Evolutionary conservation across 2,329 filamentous ascomycete species (phyloP), one percentile per base, ranked within the genome.

Genomic region (Penicillium concentricum): DNA sequence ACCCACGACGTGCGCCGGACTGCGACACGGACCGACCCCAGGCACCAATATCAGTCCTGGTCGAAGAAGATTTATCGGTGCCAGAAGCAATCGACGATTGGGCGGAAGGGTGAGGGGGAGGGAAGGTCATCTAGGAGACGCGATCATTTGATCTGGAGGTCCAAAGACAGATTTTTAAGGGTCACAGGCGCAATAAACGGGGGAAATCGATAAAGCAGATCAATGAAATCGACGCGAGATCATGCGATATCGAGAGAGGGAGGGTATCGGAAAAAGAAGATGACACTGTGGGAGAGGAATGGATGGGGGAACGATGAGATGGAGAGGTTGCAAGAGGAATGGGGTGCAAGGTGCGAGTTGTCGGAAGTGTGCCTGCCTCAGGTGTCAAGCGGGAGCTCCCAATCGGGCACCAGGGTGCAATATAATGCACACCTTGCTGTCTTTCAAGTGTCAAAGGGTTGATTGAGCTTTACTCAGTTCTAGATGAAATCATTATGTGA

Each of bases 11-110:
- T 72, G 79, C 75, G 73, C 74, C 78, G 67, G 81, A 78, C 71
- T 81, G 80, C 71, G 80, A 80, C 72, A 77, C 76, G 70, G 80
- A 76, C 71, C 78, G 76, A 76, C 80, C 81, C 82, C 82, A 85
- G 72, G 80, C 77, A 73, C 80, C 79, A 77, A 82, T 79, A 76
- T 82, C 68, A 67, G 76, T 68, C 65, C 76, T 74, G 69, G 72
- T 71, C 69, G 75, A 75, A 66, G 75, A 76, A 67, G 74, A 72
- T 69, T 77, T 78, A 71, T 78, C 76, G 68, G 76, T 74, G 76
- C 76, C 76, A 74, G 78, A 78, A 78, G 76, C 75, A 77, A 78
- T 79, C 74, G 76, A 78, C 67, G 78, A 78, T 74, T 80, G 78
- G 73, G 78, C 72, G 71, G 78, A 78, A 75, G 74, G 74, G 70